Percentiles rank a stretch among this genome's conserved stretches.
phyloP scores from a whole-genome alignment of 78 protist genomes.

The Dictyostelium firmibasis region DNA sequence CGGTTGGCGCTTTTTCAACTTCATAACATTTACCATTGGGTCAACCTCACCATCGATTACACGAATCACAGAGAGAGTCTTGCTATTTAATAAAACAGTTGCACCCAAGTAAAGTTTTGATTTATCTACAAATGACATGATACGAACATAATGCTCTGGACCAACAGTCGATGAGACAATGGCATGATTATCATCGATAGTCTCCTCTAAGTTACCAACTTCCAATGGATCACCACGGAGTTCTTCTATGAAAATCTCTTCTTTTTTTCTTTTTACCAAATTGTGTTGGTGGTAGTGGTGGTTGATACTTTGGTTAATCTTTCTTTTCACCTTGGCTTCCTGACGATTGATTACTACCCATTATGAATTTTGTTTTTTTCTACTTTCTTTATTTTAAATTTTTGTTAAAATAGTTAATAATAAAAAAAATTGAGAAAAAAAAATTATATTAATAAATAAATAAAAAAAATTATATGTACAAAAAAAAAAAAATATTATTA shows the following conservation, averaged over 20 bases:
- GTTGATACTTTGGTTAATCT: conserved; percentile 72
- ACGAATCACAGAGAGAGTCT: conserved; percentile 96
- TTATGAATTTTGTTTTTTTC: not conserved
- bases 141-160: conserved; percentile 98
- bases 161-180: conserved; percentile 94
- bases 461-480: not conserved
- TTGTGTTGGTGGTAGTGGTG: conserved; percentile 93
- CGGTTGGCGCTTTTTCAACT: conserved; percentile 99
- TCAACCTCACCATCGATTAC: conserved; percentile 97
- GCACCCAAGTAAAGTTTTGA: conserved; percentile 97
- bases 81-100: conserved; percentile 94
- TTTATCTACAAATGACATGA: conserved; percentile 98
- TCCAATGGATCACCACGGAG: conserved; percentile 99
- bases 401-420: not conserved
- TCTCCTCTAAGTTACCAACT: conserved; percentile 99
- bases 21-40: conserved; percentile 99
- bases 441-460: not conserved
- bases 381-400: not conserved
- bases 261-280: conserved; percentile 90
- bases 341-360: conserved; percentile 35
- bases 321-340: not conserved
- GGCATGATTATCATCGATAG: conserved; percentile 99
- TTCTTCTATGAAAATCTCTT: conserved; percentile 92
- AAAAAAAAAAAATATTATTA: too few species aligned
- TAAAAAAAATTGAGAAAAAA: not conserved